Evolutionary conservation across 1,284 basidiomycete species (phyloP), one percentile per base, ranked within the genome.

Genomic region (Pterulicium gracile): DNA sequence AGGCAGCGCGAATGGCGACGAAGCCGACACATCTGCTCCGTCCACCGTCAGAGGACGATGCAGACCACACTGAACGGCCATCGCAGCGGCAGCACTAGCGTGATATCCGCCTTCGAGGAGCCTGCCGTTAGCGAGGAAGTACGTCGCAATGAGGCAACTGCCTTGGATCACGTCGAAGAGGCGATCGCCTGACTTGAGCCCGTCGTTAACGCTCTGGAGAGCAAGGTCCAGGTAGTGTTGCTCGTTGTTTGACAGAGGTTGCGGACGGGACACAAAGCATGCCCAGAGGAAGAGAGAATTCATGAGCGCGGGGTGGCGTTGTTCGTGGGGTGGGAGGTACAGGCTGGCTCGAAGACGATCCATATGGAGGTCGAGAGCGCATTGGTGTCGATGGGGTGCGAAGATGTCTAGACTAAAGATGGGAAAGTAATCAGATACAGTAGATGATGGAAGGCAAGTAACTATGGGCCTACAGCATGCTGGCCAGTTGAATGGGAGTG

Each of bases 261-360:
- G 78, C 10, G 81, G 77, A 19, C 83, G 72, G 14, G 83, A 85
- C 36, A 87, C 70, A 57, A 81, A 84, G 58, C 83, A 86, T 1
- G 83, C 81, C 79, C 84, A 86, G 3, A 88, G 72, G 58, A 78
- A 88, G 55, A 88, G 80, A 48, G 83, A 71, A 56, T 87, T 84
- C 70, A 85, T 77, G 7, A 88, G 69, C 41, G 72, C 77, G 4
- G 84, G 79, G 55, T 88, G 85, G 21, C 74, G 75, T 47, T 80
- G 80, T 50, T 84, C 77, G 43, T 68, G 55, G 2, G 59, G 46
- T 12, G 77, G 70, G 2, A 69, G 64, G 44, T 60, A 65, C 43
- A 83, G 64, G 27, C 73, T 78, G 42, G 78, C 77, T 24, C 77
- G 66, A 24, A 88, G 66, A 42, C 72, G 73, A 22, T 73, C 76